These are phyloP conservation scores for Wickerhamiella slavikovae DNA, from an alignment of 805 yeast species.

Conservation along the genomic window DNA sequence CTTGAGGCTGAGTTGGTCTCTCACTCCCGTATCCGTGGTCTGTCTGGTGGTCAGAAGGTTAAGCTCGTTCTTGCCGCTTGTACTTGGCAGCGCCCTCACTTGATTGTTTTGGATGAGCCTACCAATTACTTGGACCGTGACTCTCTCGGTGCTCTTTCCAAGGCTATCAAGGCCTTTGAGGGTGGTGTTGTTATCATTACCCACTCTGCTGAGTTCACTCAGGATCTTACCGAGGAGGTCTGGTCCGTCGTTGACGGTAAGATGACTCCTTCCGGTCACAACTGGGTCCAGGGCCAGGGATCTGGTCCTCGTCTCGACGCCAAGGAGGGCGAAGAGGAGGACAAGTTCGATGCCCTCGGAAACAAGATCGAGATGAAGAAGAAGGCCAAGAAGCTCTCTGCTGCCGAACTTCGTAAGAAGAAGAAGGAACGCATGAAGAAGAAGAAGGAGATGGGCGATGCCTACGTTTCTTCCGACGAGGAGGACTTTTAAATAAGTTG, in stretches of 20 bases:
- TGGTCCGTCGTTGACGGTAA: constrained; percentile 98
- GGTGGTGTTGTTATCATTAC: constrained; percentile 99
- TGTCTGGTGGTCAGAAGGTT: constrained; percentile 99
- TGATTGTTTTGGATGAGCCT: constrained; percentile 98
- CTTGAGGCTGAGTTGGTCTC: constrained; percentile 97
- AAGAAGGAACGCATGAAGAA: constrained; percentile 99
- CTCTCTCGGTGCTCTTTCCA: constrained; percentile 97
- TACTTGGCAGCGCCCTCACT: constrained; percentile 99
- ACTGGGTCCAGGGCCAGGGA: constrained; percentile 99
- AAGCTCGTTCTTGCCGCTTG: constrained; percentile 99
- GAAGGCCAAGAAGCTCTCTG: constrained; percentile 94
- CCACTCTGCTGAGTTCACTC: constrained; percentile 99
- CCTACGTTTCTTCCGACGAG: constrained; percentile 94
- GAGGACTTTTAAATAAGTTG: constrained; percentile 43
- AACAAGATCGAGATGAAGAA: constrained; percentile 93
- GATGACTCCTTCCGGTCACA: constrained; percentile 99
- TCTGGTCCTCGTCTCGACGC: constrained; percentile 97
- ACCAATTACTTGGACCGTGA: constrained; percentile 98
- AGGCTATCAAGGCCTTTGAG: constrained; percentile 94
- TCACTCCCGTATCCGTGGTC: constrained; percentile 99
- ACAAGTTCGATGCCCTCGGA: constrained; percentile 99
- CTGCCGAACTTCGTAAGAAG: constrained; percentile 99
- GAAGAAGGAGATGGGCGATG: constrained; percentile 99
- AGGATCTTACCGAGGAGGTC: constrained; percentile 97
- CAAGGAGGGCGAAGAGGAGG: constrained; percentile 90